Evolutionary conservation across 768 basidiomycete genomes (phyloP).

Genomic region (Lyophyllum atratum): DNA sequence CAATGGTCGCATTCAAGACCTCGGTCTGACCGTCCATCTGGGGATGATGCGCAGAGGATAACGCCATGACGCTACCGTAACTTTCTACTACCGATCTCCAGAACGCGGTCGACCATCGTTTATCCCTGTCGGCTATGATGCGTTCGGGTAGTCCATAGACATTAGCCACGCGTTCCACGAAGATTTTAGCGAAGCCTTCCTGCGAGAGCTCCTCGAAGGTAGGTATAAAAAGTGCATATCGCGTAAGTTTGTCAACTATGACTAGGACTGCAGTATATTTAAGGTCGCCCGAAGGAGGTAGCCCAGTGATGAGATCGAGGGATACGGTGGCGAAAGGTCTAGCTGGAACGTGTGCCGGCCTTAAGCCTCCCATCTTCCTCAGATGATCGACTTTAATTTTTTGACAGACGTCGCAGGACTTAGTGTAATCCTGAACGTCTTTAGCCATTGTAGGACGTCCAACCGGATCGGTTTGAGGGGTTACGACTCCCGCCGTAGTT

Average conservation of each 20-base stretch:
- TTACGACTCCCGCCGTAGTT: background rate
- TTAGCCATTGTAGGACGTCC: background rate
- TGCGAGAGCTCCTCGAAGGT: slow-evolving; percentile 16
- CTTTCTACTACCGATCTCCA: no score
- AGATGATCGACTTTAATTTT: slow-evolving; percentile 23
- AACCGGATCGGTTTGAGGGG: background rate
- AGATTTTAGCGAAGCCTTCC: slow-evolving; percentile 23
- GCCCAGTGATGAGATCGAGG: slow-evolving; percentile 22
- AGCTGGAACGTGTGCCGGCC: slow-evolving; percentile 21
- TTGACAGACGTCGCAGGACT: slow-evolving; percentile 25
- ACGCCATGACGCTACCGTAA: no score
- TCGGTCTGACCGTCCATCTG: no score
- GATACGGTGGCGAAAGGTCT: slow-evolving; percentile 21
- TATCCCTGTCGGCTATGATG: slow-evolving; percentile 21
- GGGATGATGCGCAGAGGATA: slow-evolving; percentile 35
- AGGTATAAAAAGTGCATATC: slow-evolving; percentile 19
- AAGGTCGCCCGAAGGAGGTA: no score
- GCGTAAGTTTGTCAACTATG: slow-evolving; percentile 26
- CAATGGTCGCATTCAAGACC: slow-evolving; percentile 27
- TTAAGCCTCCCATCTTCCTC: slow-evolving; percentile 16
- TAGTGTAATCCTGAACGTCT: slow-evolving; percentile 12
- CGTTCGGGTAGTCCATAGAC: slow-evolving; percentile 22
- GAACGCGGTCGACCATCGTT: slow-evolving; percentile 23
- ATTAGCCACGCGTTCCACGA: slow-evolving; percentile 21
- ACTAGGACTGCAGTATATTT: slow-evolving; percentile 21